A percentile compares a stretch with the other conserved stretches of the same genome.
Evolutionary conservation across 148 eudicot species (phyloP).

Genomic region (Chenopodium album): DNA sequence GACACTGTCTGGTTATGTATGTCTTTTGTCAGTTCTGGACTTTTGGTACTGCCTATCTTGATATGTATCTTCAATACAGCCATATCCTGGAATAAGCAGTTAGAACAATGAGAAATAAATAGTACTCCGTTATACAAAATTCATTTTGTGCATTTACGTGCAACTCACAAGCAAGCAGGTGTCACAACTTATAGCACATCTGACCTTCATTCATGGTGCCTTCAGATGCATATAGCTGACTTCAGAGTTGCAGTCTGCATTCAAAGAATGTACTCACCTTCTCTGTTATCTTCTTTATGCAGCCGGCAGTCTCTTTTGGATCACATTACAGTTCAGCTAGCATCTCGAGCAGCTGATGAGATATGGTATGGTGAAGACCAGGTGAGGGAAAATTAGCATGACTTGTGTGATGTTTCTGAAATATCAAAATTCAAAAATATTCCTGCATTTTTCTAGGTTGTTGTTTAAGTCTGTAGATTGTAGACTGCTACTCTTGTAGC

Average conservation of each 20-base stretch:
- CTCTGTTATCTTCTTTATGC: slow-evolving; percentile 26
- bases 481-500: neutral
- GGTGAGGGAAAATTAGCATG: slow-evolving; percentile 39
- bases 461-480: neutral
- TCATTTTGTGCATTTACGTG: neutral
- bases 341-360: slow-evolving; percentile 97
- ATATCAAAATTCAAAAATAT: neutral
- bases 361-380: slow-evolving; percentile 72
- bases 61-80: neutral
- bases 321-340: slow-evolving; percentile 85
- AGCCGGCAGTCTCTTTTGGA: slow-evolving; percentile 90
- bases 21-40: neutral
- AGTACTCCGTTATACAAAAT: neutral
- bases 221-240: neutral
- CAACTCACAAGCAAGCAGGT: neutral
- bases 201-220: neutral
- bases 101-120: neutral
- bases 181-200: neutral
- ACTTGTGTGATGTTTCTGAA: neutral
- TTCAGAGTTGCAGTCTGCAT: neutral
- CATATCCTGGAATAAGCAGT: neutral
- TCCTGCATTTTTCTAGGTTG: neutral
- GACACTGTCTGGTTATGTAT: neutral
- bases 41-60: neutral
- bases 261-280: neutral